These are phyloP conservation scores for Dictyostelium discoideum DNA, from an alignment of 78 protist genomes.

Conservation along the genomic window DNA sequence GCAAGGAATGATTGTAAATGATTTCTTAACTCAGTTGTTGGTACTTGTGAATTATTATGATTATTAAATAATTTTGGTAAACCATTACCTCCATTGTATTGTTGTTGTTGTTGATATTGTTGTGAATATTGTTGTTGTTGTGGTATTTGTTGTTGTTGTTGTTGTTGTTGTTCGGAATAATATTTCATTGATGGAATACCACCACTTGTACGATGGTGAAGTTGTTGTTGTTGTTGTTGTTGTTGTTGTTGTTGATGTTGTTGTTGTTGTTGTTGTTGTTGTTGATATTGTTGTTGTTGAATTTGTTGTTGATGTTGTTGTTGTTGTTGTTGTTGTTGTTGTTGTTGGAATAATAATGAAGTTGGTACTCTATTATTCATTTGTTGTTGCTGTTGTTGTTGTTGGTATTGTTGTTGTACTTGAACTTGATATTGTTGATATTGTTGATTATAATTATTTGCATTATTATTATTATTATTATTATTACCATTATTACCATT, in stretches of 20 bases:
- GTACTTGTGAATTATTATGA: constrained; percentile 27
- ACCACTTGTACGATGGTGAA: background rate
- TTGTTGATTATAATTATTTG: background rate
- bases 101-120: constrained; percentile 18
- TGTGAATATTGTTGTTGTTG: background rate
- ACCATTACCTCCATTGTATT: background rate
- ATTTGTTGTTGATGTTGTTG: constrained; percentile 10
- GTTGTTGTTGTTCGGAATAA: background rate
- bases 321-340: constrained; percentile 38
- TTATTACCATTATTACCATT: background rate
- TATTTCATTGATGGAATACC: constrained; percentile 11
- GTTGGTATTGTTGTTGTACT: constrained; percentile 11
- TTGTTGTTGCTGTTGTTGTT: background rate
- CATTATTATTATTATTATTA: background rate
- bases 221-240: background rate
- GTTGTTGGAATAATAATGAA: constrained; percentile 10
- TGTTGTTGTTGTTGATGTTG: background rate
- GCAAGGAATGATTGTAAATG: constrained; percentile 18
- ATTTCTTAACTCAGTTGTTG: background rate
- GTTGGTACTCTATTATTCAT: constrained; percentile 26
- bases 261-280: constrained; percentile 40
- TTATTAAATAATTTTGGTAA: constrained; percentile 38
- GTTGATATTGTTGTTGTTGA: background rate
- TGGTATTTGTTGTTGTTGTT: background rate
- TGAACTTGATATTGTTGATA: constrained; percentile 18